Conservation (phyloP, 495 filamentous ascomycete genomes). For the Tetracladium marchalianum region DNA sequence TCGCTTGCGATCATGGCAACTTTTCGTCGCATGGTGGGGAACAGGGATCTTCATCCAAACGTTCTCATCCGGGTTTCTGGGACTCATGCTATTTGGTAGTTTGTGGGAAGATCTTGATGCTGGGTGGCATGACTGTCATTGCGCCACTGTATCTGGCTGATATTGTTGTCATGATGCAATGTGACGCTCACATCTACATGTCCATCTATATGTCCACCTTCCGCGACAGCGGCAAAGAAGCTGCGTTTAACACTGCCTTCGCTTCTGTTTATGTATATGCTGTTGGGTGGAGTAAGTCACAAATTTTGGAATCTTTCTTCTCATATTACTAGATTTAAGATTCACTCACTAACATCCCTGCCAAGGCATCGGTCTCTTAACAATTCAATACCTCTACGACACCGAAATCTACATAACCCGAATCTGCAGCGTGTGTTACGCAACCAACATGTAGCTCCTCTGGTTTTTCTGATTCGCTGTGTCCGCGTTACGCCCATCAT, state of each 20-base stretch:
- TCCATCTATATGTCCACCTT: conserved; percentile 3
- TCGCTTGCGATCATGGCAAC: conserved; percentile 29
- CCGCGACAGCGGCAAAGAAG: neutral
- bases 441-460: conserved; percentile 33
- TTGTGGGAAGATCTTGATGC: conserved; percentile 30
- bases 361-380: conserved; percentile 32
- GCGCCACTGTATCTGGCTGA: conserved; percentile 42
- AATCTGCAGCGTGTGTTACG: conserved; percentile 35
- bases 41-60: conserved; percentile 32
- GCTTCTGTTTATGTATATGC: conserved; percentile 38
- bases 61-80: conserved; percentile 35
- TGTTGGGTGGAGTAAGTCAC: conserved; percentile 26
- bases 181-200: conserved; percentile 4
- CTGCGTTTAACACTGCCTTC: conserved; percentile 24
- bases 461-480: conserved; percentile 41
- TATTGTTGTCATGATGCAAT: conserved; percentile 25
- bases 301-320: too few relatives aligned
- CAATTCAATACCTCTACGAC: conserved; percentile 37
- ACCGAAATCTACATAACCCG: conserved; percentile 38
- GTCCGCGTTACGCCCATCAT: conserved; percentile 38
- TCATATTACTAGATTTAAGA: too few relatives aligned
- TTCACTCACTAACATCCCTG: too few relatives aligned
- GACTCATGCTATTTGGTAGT: conserved; percentile 33
- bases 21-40: conserved; percentile 30
- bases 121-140: conserved; percentile 37